A percentile compares a stretch with the other conserved stretches of the same genome.
These are phyloP conservation scores for Phytophthora tubulina DNA, from an alignment of 352 stramenopile genomes.

Conservation along the genomic window DNA sequence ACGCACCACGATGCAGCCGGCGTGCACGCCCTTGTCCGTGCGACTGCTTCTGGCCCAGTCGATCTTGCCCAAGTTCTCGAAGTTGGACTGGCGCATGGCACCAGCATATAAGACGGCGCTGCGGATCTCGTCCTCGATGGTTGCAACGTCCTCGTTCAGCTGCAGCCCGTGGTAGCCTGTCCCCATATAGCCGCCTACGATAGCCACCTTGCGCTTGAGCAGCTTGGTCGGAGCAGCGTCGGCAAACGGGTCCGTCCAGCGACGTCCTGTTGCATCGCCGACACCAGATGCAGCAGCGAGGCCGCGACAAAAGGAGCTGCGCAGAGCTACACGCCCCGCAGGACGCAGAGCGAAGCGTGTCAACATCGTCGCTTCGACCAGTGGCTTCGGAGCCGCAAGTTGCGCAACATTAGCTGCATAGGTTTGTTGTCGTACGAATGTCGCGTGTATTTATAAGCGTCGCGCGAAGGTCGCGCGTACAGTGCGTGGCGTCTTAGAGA, in stretches of 20 bases:
- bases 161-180: slow-evolving; percentile 84
- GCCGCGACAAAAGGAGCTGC: slow-evolving; percentile 18
- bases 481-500: no score
- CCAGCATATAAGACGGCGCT: slow-evolving; percentile 80
- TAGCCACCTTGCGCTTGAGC: slow-evolving; percentile 90
- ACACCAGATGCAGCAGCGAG: slow-evolving; percentile 4
- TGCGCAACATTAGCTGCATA: not conserved
- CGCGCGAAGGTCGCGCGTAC: no score
- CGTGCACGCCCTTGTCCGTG: slow-evolving; percentile 94
- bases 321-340: slow-evolving; percentile 17
- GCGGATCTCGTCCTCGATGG: slow-evolving; percentile 88
- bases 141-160: slow-evolving; percentile 81
- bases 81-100: slow-evolving; percentile 90
- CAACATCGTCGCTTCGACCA: slow-evolving; percentile 26
- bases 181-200: slow-evolving; percentile 88
- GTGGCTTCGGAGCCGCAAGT: slow-evolving; percentile 17
- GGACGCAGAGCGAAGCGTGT: slow-evolving; percentile 34
- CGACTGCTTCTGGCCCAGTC: slow-evolving; percentile 91
- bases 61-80: slow-evolving; percentile 89
- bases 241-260: slow-evolving; percentile 9
- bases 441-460: no score
- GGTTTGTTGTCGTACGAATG: not conserved
- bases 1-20: slow-evolving; percentile 89
- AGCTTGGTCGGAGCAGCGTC: slow-evolving; percentile 35
- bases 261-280: not conserved